Evolutionary conservation across 495 filamentous ascomycete species (phyloP), one percentile per base, ranked within the genome.

Genomic region (Amniculicola lignicola): DNA sequence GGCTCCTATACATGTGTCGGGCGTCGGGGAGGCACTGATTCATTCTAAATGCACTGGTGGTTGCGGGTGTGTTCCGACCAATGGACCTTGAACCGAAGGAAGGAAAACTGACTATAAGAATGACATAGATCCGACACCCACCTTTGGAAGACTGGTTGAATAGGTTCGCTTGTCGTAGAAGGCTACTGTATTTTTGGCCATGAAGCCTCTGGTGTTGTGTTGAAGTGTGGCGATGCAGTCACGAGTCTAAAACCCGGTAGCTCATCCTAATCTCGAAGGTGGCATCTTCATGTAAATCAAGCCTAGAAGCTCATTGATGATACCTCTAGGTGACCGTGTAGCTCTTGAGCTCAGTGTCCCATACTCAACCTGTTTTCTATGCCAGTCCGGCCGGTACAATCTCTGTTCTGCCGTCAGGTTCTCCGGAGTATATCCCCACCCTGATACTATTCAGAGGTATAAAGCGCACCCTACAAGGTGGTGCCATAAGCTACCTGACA

Each of bases 361-460:
- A 3, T 79, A 76, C 52, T 66, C 67, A 37, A 52, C 72, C 28
- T 79, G 76, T 53, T 74, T 70, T 16, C 72, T 73, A 16, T 79
- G 76, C 54, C 60, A 54, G 36, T 69, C 70, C 35, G 76, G 76
- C 15, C 66, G 70, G 41, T 79, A 79, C 48, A 79, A 78, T 47
- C 70, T 77, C 27, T 79, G 76, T 54, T 70, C 74, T 48, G 63
- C 72, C 29, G 71, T 77, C 3, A 64, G 69, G 38, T 79, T 79
- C 56, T 75, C 79, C 1, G 80, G 80, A 10, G 79, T 82, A 16
- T 82, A 79, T 62, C 82, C 82, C 1, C 75, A 80, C 50, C 67
- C 74, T 41, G 82, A 81, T 3, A 77, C 79, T 0, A 72, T 83
- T 11, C 79, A 81, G 51, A 69, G 81, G 57, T 85, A 77, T 66